Evolutionary conservation across 2,329 filamentous ascomycete species (phyloP).

Genomic region (Claviceps cyperi): DNA sequence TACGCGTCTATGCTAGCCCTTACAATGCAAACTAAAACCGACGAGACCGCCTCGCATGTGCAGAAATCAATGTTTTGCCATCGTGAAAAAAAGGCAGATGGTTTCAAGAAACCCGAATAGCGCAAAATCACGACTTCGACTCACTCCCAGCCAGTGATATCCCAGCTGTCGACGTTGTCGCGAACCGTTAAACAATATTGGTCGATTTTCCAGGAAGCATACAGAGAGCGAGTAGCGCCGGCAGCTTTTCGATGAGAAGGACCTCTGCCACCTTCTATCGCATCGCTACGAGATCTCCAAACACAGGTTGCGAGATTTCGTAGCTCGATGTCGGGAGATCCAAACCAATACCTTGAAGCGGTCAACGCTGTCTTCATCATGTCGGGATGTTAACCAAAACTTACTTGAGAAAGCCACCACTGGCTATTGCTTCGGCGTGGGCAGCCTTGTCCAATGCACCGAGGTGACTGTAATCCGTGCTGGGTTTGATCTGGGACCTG

Average conservation of each 20-base stretch:
- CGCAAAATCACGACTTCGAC: background rate
- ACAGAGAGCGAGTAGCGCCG: conserved; percentile 48
- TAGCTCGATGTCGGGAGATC: conserved; percentile 50
- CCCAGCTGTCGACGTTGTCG: conserved; percentile 50
- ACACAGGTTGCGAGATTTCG: conserved; percentile 72
- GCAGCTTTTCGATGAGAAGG: conserved; percentile 50
- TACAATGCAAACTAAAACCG: background rate
- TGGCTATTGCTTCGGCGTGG: conserved; percentile 64
- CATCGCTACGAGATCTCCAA: conserved; percentile 47
- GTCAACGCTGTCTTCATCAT: conserved; percentile 8
- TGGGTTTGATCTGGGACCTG: conserved; percentile 54
- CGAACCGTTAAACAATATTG: conserved; percentile 54
- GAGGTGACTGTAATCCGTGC: conserved; percentile 53
- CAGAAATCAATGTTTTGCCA: background rate
- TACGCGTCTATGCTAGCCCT: background rate
- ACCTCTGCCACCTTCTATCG: conserved; percentile 42
- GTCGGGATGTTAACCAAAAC: conserved; percentile 8
- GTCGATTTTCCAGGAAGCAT: conserved; percentile 55
- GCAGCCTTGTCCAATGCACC: conserved; percentile 62
- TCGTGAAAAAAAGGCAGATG: background rate
- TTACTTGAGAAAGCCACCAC: conserved; percentile 70
- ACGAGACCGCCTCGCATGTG: background rate
- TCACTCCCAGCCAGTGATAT: conserved; percentile 40
- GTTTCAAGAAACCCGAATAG: background rate
- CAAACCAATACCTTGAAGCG: conserved; percentile 66